Evolutionary conservation across 2,329 filamentous ascomycete genomes (phyloP).

Genomic region (Penicillium nordicum): DNA sequence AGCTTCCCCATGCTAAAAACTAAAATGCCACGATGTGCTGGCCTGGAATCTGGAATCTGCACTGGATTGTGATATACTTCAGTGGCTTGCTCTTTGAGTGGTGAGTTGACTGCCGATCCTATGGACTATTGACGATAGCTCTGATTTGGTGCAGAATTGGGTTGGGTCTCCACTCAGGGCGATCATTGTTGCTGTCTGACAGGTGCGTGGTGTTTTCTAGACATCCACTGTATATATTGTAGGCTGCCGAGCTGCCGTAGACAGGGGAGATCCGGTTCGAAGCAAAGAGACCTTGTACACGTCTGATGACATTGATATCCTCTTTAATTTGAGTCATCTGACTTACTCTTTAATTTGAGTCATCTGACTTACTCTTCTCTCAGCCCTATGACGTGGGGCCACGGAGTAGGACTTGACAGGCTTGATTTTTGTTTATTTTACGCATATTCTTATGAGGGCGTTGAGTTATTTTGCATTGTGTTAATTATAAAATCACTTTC

Average conservation of each 20-base stretch:
- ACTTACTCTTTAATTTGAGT: not conserved
- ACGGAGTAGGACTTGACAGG: not conserved
- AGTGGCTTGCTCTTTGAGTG: not conserved
- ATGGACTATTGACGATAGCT: not conserved
- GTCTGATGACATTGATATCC: conserved; percentile 2
- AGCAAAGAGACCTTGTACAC: not conserved
- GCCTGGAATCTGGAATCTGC: not conserved
- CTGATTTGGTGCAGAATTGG: not conserved
- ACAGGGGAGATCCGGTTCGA: not conserved
- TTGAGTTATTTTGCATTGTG: not conserved
- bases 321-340: conserved; percentile 1
- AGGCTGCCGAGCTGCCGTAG: not conserved
- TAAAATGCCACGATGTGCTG: not conserved
- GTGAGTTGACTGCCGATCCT: conserved; percentile 1
- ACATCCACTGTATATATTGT: not conserved
- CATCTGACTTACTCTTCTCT: conserved; percentile 5
- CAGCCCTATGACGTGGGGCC: conserved; percentile 25
- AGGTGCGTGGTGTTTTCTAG: not conserved
- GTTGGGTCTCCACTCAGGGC: conserved; percentile 2
- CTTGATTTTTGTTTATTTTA: not conserved
- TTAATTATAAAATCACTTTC: not conserved
- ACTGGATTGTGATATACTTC: not conserved
- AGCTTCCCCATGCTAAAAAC: not conserved
- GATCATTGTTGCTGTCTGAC: conserved; percentile 10
- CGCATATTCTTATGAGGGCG: not conserved